These are phyloP conservation scores for Halteria grandinella DNA, from an alignment of 73 alveolate species.

Conservation along the genomic window DNA sequence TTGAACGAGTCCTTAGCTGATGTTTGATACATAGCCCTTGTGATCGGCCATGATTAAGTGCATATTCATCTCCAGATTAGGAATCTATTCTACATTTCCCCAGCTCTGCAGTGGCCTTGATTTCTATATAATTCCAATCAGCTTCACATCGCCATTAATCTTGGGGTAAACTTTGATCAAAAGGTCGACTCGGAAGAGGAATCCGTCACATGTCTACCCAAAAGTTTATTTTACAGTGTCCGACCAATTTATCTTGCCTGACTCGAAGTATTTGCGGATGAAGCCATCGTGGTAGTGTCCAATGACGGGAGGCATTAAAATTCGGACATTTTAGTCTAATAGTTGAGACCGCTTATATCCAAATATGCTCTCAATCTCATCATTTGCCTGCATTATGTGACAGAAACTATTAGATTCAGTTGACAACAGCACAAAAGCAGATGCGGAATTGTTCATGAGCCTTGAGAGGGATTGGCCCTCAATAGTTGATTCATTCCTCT, in stretches of 20 bases:
- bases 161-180: constrained; percentile 44
- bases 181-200: constrained; percentile 6
- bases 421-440: constrained; percentile 38
- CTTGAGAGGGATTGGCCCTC: background rate
- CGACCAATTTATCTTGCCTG: no score
- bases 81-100: no score
- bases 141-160: background rate
- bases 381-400: constrained; percentile 21
- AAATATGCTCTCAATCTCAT: constrained; percentile 26
- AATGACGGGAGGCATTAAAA: no score
- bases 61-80: no score
- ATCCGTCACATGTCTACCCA: background rate
- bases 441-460: constrained; percentile 30
- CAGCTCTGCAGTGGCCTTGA: no score
- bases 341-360: constrained; percentile 32
- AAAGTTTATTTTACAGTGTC: background rate
- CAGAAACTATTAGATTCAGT: constrained; percentile 25
- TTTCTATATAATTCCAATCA: constrained; percentile 54
- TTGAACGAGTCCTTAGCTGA: constrained; percentile 11
- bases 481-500: no score
- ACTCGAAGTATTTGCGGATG: no score
- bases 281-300: no score
- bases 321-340: constrained; percentile 22
- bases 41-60: constrained; percentile 34
- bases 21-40: constrained; percentile 23